phyloP scores from a whole-genome alignment of 2,329 filamentous ascomycete genomes.

The Lasiodiplodia citricola region DNA sequence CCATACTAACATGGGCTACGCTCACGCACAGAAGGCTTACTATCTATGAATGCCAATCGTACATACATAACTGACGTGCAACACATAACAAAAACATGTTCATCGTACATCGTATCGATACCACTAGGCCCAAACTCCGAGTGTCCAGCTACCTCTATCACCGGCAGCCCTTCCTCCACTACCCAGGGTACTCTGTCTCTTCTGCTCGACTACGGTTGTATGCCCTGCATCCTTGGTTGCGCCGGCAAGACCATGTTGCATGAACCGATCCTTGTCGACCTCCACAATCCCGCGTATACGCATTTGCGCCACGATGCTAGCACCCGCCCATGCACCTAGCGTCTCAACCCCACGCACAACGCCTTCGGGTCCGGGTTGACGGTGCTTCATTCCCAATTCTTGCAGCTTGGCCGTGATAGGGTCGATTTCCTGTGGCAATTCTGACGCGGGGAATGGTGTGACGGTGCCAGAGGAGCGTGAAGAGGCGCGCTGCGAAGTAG shows the following conservation, averaged over 20 bases:
- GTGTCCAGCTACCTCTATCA: constrained; percentile 45
- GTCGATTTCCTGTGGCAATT: constrained; percentile 58
- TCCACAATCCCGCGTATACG: constrained; percentile 72
- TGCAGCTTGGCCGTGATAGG: constrained; percentile 64
- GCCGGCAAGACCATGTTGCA: constrained; percentile 68
- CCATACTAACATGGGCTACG: no score
- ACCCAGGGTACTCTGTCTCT: constrained; percentile 21
- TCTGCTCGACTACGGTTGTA: constrained; percentile 12
- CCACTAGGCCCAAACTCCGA: constrained; percentile 46
- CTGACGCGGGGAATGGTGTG: constrained; percentile 41
- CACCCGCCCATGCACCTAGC: constrained; percentile 76
- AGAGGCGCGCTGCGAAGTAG: constrained; percentile 8
- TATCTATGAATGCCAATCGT: background rate
- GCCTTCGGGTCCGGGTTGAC: constrained; percentile 57
- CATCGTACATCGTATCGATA: background rate
- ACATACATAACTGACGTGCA: constrained; percentile 10
- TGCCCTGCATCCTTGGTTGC: constrained; percentile 55
- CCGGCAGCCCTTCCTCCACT: constrained; percentile 30
- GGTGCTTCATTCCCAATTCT: constrained; percentile 52
- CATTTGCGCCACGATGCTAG: constrained; percentile 71
- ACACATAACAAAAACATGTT: background rate
- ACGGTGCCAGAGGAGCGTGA: constrained; percentile 22
- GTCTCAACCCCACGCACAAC: constrained; percentile 70
- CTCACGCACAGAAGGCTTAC: no score
- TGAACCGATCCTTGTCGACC: constrained; percentile 73